These are phyloP conservation scores for Hypoxylon rickii DNA, from an alignment of 495 filamentous ascomycete species.

Conservation along the genomic window DNA sequence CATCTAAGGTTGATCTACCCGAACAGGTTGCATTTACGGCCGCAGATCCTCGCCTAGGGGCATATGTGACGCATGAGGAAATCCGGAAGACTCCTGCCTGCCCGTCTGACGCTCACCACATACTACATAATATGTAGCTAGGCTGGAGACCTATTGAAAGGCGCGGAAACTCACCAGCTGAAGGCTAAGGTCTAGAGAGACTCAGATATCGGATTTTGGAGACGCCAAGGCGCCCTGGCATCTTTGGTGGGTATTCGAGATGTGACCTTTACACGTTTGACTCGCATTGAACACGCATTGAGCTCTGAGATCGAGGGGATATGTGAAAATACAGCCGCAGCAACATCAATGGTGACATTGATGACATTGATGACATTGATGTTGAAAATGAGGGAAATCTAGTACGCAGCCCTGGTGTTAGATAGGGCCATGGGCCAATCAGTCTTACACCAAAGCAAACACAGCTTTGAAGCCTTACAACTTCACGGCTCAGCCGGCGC, in stretches of 20 bases:
- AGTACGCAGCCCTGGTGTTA: constrained; percentile 6
- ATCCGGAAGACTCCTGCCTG: no score
- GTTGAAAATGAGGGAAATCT: constrained; percentile 17
- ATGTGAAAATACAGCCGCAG: constrained; percentile 1
- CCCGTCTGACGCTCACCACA: no score
- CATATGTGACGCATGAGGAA: not conserved
- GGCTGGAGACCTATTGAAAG: not conserved
- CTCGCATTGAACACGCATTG: constrained; percentile 22
- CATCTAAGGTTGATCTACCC: constrained; percentile 30
- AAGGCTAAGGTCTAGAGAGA: not conserved
- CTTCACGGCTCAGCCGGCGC: no score
- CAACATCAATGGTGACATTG: constrained; percentile 1
- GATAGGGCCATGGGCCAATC: not conserved
- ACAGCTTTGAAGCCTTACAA: no score
- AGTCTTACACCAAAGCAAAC: not conserved
- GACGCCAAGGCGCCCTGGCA: constrained; percentile 25
- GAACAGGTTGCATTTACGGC: constrained; percentile 18
- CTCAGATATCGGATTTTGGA: constrained; percentile 10
- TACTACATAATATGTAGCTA: no score
- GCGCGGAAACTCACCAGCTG: constrained; percentile 19
- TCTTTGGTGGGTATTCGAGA: constrained; percentile 8
- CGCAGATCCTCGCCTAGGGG: constrained; percentile 16
- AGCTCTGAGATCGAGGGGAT: constrained; percentile 18
- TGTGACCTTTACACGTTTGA: constrained; percentile 32
- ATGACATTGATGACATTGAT: constrained; percentile 13